phyloP scores from a whole-genome alignment of 805 yeast genomes.

The Pichia deserticola region DNA sequence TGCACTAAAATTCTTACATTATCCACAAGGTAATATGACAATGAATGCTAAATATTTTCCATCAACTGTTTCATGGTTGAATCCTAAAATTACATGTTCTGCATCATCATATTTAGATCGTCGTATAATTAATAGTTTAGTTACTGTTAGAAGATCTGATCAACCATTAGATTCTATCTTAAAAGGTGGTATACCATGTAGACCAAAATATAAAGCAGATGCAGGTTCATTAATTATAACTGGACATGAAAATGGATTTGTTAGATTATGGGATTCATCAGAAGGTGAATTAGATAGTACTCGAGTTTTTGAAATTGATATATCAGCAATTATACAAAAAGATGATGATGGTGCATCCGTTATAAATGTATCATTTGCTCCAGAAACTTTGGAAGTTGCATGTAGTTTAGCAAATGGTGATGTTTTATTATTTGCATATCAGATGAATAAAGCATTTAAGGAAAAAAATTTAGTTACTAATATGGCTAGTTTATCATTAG shows the following conservation, averaged over 20 bases:
- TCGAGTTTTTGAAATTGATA: constrained; percentile 51
- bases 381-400: constrained; percentile 68
- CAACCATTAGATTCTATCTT: constrained; percentile 33
- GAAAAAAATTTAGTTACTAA: constrained; percentile 20
- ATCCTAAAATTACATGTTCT: constrained; percentile 60
- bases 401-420: constrained; percentile 65
- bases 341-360: constrained; percentile 41
- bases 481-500: constrained; percentile 4
- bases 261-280: constrained; percentile 79
- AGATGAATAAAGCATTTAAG: constrained; percentile 40
- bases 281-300: constrained; percentile 61
- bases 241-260: constrained; percentile 81
- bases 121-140: constrained; percentile 23
- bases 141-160: constrained; percentile 37
- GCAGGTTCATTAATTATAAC: constrained; percentile 59
- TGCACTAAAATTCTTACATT: constrained; percentile 52
- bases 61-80: constrained; percentile 68
- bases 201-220: constrained; percentile 41
- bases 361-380: constrained; percentile 60
- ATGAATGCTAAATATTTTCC: constrained; percentile 63
- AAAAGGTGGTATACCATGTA: constrained; percentile 73
- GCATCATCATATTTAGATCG: constrained; percentile 37
- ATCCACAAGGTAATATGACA: constrained; percentile 46
- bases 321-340: constrained; percentile 39
- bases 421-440: constrained; percentile 68